A percentile compares a stretch with the other conserved stretches of the same genome.
Conservation (phyloP, 2,329 filamentous ascomycete species). For the Passalora sequoiae region DNA sequence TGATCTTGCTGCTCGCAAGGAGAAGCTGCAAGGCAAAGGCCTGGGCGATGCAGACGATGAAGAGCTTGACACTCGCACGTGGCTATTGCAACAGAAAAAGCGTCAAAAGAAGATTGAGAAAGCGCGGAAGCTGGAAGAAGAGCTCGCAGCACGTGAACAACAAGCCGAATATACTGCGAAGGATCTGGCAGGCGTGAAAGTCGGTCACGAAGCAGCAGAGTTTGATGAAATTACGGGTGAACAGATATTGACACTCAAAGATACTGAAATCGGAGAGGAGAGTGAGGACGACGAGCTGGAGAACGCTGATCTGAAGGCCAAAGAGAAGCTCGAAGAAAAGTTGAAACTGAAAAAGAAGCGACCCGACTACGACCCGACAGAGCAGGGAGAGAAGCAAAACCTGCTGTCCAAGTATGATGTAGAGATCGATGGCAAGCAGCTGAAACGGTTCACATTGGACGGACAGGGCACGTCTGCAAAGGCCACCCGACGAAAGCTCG, state of each 20-base stretch:
- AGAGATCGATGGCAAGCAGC: constrained; percentile 84
- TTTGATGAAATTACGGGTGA: constrained; percentile 73
- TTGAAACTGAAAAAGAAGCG: constrained; percentile 86
- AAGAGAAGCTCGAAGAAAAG: constrained; percentile 67
- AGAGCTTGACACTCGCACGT: constrained; percentile 69
- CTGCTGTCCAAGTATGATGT: constrained; percentile 93
- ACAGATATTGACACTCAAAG: constrained; percentile 90
- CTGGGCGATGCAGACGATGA: constrained; percentile 71
- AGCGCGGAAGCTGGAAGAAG: constrained; percentile 65
- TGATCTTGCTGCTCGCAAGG: constrained; percentile 71
- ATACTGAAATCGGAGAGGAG: constrained; percentile 72
- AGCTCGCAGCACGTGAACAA: constrained; percentile 67
- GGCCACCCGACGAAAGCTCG: constrained; percentile 45
- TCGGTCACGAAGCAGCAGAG: constrained; percentile 76
- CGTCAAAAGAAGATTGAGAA: constrained; percentile 82
- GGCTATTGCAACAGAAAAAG: constrained; percentile 88
- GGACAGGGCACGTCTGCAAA: constrained; percentile 66
- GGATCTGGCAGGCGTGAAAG: constrained; percentile 84
- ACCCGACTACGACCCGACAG: constrained; percentile 80
- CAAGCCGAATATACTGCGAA: constrained; percentile 75
- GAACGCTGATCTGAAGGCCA: constrained; percentile 65
- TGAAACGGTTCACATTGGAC: constrained; percentile 81
- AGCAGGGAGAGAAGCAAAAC: constrained; percentile 58
- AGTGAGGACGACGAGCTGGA: constrained; percentile 88
- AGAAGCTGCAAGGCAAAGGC: constrained; percentile 73